Evolutionary conservation across 768 basidiomycete species (phyloP).

Genomic region (Cystobasidium tubakii): DNA sequence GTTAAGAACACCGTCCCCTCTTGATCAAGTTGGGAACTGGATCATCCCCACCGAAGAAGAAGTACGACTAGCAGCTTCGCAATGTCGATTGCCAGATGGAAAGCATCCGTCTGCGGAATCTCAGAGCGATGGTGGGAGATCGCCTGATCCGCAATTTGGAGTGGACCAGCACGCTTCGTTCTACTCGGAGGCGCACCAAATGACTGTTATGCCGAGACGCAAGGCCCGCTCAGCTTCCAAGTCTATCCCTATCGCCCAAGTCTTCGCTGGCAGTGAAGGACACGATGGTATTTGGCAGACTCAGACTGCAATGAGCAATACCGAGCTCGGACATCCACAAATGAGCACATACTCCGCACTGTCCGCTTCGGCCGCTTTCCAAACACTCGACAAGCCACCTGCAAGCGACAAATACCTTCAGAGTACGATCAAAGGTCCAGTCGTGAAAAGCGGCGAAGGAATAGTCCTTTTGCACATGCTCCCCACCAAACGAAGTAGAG

Average conservation of each 20-base stretch:
- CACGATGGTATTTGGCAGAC: not conserved
- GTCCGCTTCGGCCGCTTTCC: not conserved
- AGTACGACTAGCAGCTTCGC: not conserved
- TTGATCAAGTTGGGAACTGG: not conserved
- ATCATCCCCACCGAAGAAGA: not conserved
- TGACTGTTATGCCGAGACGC: not conserved
- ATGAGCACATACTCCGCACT: not conserved
- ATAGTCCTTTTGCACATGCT: slow-evolving; percentile 54
- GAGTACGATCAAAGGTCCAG: not conserved
- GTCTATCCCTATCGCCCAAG: not conserved
- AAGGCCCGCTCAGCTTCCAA: not conserved
- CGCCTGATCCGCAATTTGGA: not conserved
- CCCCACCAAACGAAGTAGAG: slow-evolving; percentile 41
- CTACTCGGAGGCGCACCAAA: not conserved
- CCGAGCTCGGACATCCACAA: not conserved
- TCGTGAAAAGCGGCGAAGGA: slow-evolving; percentile 51
- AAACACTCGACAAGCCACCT: not conserved
- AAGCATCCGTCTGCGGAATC: not conserved
- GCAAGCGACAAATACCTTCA: not conserved
- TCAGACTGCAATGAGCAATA: too few species aligned
- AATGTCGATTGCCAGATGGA: not conserved
- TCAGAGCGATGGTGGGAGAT: not conserved
- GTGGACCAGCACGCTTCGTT: not conserved
- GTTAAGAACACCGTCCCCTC: not conserved
- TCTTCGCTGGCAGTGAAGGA: not conserved